Evolutionary conservation across 2,329 filamentous ascomycete species (phyloP), one percentile per base, ranked within the genome.

Genomic region (Aspergillus eucalypticola): DNA sequence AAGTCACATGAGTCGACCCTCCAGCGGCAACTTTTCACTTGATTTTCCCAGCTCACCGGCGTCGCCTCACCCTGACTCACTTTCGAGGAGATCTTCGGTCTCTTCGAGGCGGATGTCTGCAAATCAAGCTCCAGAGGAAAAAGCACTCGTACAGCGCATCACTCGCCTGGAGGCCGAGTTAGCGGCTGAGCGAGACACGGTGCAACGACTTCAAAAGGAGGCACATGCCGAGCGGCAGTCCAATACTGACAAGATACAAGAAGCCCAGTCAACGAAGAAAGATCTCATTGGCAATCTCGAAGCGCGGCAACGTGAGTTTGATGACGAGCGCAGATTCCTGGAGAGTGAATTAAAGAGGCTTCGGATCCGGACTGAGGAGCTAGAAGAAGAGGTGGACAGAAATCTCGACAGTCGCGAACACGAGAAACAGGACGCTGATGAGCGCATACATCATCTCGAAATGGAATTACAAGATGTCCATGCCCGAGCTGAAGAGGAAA

Each of bases 231-330:
- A 85, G 81, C 54, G 84, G 83, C 66, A 86, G 85, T 71, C 84
- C 80, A 67, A 83, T 86, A 67, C 85, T 85, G 71, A 88, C 84
- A 78, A 85, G 81, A 69, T 96, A 62, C 87, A 95, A 64, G 94
- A 98, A 74, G 91, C 87, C 5, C 91, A 95, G 67, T 93, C 91
- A 2, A 97, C 90, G 1, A 99, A 99, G 75, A 90, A 90, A 68
- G 95, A 98, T 74, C 85, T 99, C 8, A 87, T 99, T 77, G 89
- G 91, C 65, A 99, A 99, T 71, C 91, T 99, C 79, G 92, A 98
- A 71, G 90, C 93, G 11, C 86, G 96, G 65, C 92, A 97, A 75
- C 87, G 87, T 25, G 95, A 98, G 70, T 97, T 96, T 67, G 83
- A 90, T 38, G 87, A 88, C 53, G 94, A 98, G 75, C 87, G 95